Base-by-base conservation (phyloP, 2,329 filamentous ascomycete species). In the Hymenotorrendiella dingleyae region DNA sequence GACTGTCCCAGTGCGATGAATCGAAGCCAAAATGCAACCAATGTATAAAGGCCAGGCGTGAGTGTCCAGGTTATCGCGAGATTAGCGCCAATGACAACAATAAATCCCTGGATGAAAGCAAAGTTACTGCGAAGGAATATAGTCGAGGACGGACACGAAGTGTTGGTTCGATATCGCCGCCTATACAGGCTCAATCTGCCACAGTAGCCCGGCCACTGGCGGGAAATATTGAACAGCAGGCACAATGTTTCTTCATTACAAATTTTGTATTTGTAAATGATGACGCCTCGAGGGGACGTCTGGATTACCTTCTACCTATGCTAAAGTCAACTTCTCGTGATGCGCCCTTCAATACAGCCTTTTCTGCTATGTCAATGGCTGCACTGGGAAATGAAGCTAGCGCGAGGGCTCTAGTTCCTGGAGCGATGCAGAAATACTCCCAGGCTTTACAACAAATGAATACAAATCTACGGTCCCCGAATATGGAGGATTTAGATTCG, bases 291-390 rank as follows among this genome's bases (percentile, higher is more conserved):
- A 29, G 32, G n/a, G 30, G 30, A 20, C 19, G 17, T 6, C 14
- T 34, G 16, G 30, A 34, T 19, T 34, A 20, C 22, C 17, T 34
- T 10, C 17, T 34, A 4, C 30, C 30, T 12, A 34, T 34, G 30
- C 14, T 34, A 2, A 8, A 30, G 17, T 16, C 17, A 16, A n/a
- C 9, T 45, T 28, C n/a, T 11, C 21, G 24, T 60, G 71, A 6
- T 75, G 75, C 0, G 78, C 73, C 54, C 64, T 78, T 63, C 72
- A 79, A 48, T 78, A 65, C 69, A 21, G 75, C 76, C 2, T 78
- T 80, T 52, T 70, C 73, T 30, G 76, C 76, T 17, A 78, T 75
- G 52, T 68, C 75, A 1, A 56, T 80, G 36, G 74, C 75, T 0
- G 72, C 72, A 10, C 55, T 79, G 32, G 70, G 70, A 28, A 78